Conservation (phyloP, 2,329 filamentous ascomycete species). For the Scedosporium boydii region DNA sequence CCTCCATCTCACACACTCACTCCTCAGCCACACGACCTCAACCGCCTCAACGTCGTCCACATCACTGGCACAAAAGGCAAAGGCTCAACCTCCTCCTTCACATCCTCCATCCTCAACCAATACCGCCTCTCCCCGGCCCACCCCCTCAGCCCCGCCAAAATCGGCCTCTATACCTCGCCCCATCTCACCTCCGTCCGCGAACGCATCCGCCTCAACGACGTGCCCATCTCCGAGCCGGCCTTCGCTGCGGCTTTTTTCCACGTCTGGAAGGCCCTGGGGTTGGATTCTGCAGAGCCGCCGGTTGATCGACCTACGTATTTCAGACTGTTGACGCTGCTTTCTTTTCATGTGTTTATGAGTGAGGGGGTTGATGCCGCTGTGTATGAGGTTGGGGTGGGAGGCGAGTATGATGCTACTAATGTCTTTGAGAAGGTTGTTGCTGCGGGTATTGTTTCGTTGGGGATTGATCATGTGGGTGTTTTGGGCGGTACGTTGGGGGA, state of each 20-base stretch:
- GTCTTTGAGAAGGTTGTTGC: conserved; percentile 48
- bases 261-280: conserved; percentile 49
- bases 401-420: conserved; percentile 61
- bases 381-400: conserved; percentile 59
- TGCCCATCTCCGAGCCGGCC: conserved; percentile 44
- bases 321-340: conserved; percentile 55
- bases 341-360: conserved; percentile 55
- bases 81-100: conserved; percentile 61
- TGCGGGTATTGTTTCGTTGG: conserved; percentile 54
- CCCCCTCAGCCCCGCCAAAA: conserved; percentile 25
- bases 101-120: conserved; percentile 50
- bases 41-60: conserved; percentile 57
- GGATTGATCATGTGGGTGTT: conserved; percentile 57
- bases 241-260: conserved; percentile 61
- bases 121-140: conserved; percentile 27
- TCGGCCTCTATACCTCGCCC: conserved; percentile 60
- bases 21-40: conserved; percentile 34
- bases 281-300: conserved; percentile 20
- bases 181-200: conserved; percentile 60
- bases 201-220: conserved; percentile 53
- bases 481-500: conserved; percentile 54
- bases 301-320: conserved; percentile 45
- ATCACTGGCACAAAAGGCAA: conserved; percentile 72
- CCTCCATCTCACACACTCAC: background rate
- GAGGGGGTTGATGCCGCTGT: conserved; percentile 55